phyloP scores from a whole-genome alignment of 768 basidiomycete genomes.

The Russula griseocarnosa region DNA sequence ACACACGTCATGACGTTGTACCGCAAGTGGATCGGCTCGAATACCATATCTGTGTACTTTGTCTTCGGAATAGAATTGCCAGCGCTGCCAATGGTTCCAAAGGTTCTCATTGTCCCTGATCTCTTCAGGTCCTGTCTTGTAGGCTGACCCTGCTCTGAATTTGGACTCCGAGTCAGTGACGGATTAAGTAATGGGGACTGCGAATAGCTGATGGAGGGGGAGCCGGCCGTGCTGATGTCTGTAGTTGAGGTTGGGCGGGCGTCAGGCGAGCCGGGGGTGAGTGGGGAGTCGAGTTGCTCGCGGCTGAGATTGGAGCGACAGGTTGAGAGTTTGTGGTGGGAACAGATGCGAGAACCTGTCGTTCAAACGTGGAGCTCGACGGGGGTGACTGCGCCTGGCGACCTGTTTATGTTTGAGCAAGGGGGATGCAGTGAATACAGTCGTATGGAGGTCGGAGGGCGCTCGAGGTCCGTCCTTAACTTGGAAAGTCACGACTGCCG shows the following conservation, averaged over 20 bases:
- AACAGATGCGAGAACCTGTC: neutral
- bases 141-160: neutral
- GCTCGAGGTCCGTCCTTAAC: neutral
- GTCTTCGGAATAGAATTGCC: neutral
- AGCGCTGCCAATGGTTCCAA: neutral
- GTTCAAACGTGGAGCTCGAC: neutral
- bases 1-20: slow-evolving; percentile 7
- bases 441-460: neutral
- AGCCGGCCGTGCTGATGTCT: neutral
- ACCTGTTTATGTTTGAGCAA: neutral
- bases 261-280: neutral
- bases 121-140: neutral
- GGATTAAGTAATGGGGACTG: too few relatives aligned
- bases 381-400: neutral
- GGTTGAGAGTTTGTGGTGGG: neutral
- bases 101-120: neutral
- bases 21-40: slow-evolving; percentile 1
- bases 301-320: neutral
- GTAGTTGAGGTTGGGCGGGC: neutral
- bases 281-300: neutral
- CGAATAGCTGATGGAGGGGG: neutral
- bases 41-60: slow-evolving; percentile 19
- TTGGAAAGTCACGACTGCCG: neutral
- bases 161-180: neutral
- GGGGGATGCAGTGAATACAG: neutral